Base-by-base conservation (phyloP, 768 basidiomycete genomes). In the Pleurotus djamor region DNA sequence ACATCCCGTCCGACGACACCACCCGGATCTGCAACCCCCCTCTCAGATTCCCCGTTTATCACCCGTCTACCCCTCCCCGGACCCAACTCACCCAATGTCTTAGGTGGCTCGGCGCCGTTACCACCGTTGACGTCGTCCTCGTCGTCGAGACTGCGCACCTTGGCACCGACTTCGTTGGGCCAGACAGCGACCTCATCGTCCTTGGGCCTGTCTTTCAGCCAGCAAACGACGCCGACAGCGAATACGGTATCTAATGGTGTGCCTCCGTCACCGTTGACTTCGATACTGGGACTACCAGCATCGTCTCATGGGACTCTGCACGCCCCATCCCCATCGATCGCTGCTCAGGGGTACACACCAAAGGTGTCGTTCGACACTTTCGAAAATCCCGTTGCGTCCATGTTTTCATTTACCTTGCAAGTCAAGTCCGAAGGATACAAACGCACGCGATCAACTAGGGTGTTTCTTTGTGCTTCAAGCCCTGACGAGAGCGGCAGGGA, bases 321-420 rank as follows among this genome's bases (percentile, higher is more conserved):
- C 48, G 56, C 64, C 47, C 52, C 58, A 7, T 57, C 62, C 49
- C 44, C 50, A 47, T 66, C 63, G 60, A 60, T 52, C 57, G 70
- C 62, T 10, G 54, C 54, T 43, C 65, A 69, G 10, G 72, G 74
- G 1, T 84, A 83, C 66, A 87, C 84, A 7, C 82, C 85, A 7
- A 89, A 89, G 65, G 92, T 94, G 21, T 91, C 90, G 2, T 93
- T 93, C 68, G 92, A 94, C 69, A 94, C 92, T 0, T 92, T 94
- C 58, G 91, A 92, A 74, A 91, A 92, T 69, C 80, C 87, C 9
- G 83, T 79, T 28, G 88, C 89, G 5, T 82, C 83, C 68, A 91
- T 94, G 89, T 94, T 94, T 74, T 88, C 85, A n/a, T 93, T 86
- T 67, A 93, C 92, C 0, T 82, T 94, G 12, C 86, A 84, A 67